Evolutionary conservation across 352 stramenopile genomes (phyloP), one percentile per base, ranked within the genome.

Genomic region (Pythium guiyangense): DNA sequence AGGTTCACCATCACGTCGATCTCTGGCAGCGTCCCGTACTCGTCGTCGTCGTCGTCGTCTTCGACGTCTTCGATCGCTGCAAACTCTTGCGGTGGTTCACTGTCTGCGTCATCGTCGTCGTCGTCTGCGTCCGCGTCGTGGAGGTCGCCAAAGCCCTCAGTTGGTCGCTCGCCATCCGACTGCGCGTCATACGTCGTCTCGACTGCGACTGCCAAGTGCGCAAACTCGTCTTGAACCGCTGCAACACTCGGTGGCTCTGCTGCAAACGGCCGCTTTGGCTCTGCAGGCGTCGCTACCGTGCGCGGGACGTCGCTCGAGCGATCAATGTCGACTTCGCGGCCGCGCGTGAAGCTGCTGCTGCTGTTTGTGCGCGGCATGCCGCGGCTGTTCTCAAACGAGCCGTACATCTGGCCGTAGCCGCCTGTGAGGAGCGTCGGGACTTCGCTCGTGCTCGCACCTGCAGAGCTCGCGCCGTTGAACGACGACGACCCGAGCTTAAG

Each of bases 1-100:
- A 94, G 67, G 45, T 78, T 92, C 60, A 93, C 76, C 27, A 94
- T 70, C 49, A 92, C 84, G 55, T 91, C 77, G 40, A 94, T 77
- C 68, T 94, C 85, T n/a, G 81, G 80, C 44, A 87, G 57, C 27
- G 71, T 67, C 45, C 72, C 82, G 46, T 86, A 72, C n/a, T 80
- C 74, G 4, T 73, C 79, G 18, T 92, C 81, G 25, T 79, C 80
- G 18, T 89, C 73, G 39, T 88, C 78, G 20, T 76, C 80, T 22
- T 86, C 73, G 26, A 84, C 74, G 12, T 61, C 71, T 50, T 79
- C 65, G 31, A 42, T 64, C 60, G n/a, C 69, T 64, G 8, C 79
- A 25, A 12, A 47, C 66, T 90, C 81, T 25, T 79, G 78, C 25
- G 82, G 59, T 15, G 71, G 60, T 47, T 76, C 78, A 11, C 76